phyloP scores from a whole-genome alignment of 805 yeast species.

The Saturnispora zaruensis region DNA sequence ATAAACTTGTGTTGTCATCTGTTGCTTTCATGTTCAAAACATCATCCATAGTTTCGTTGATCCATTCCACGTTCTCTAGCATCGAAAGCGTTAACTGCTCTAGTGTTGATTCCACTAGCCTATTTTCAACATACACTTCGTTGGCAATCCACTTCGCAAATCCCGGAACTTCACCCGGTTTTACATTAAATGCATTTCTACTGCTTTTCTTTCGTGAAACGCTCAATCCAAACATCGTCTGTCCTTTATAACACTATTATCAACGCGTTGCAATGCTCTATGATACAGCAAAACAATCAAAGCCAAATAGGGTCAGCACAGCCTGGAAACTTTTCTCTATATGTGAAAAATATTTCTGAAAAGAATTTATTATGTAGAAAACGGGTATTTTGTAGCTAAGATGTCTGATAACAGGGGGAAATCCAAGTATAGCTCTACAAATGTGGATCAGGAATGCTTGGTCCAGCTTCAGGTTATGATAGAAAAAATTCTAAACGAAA shows the following conservation, averaged over 20 bases:
- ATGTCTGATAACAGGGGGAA: slow-evolving; percentile 4
- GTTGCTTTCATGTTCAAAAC: slow-evolving; percentile 9
- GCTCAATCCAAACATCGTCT: slow-evolving; percentile 25
- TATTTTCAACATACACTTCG: slow-evolving; percentile 23
- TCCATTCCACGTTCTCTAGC: slow-evolving; percentile 24
- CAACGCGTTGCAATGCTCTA: not conserved
- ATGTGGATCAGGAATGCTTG: not conserved
- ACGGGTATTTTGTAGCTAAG: not conserved
- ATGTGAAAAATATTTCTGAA: slow-evolving; percentile 2
- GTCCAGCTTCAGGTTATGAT: slow-evolving; percentile 17
- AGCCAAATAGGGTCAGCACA: not conserved
- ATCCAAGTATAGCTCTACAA: slow-evolving; percentile 2
- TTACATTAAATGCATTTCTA: slow-evolving; percentile 4
- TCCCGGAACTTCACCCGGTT: slow-evolving; percentile 21
- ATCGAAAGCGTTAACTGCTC: slow-evolving; percentile 20
- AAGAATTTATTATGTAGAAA: not conserved
- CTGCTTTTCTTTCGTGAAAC: slow-evolving; percentile 17
- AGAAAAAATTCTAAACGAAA: slow-evolving; percentile 11
- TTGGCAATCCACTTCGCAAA: slow-evolving; percentile 29
- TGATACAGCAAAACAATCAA: slow-evolving; percentile 2
- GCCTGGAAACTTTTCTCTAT: not conserved
- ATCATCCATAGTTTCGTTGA: slow-evolving; percentile 24
- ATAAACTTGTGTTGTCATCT: not conserved
- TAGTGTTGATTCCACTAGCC: slow-evolving; percentile 19
- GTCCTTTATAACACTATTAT: not conserved